Conservation (phyloP, 2,329 filamentous ascomycete species). For the Aspergillus eucalypticola region DNA sequence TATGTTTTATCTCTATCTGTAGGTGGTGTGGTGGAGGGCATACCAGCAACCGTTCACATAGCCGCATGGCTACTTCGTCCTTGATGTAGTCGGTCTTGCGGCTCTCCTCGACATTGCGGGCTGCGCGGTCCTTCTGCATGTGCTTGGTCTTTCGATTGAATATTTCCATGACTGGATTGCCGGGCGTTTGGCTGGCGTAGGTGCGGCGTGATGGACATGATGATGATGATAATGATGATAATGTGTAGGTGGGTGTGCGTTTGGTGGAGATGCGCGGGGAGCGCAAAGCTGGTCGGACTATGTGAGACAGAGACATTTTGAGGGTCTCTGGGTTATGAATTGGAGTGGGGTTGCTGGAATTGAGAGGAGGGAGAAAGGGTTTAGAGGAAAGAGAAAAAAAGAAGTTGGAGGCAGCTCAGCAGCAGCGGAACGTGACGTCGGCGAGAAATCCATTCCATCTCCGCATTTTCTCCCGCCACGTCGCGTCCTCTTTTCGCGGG, state of each 20-base stretch:
- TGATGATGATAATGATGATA: not conserved
- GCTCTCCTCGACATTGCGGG: constrained; percentile 67
- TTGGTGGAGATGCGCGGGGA: constrained; percentile 20
- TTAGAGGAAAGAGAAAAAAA: not conserved
- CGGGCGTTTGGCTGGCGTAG: constrained; percentile 78
- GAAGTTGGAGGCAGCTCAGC: not conserved
- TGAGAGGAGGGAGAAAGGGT: not conserved
- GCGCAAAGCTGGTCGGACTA: constrained; percentile 17
- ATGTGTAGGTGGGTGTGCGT: constrained; percentile 1
- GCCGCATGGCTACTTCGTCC: constrained; percentile 81
- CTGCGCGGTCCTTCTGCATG: constrained; percentile 86
- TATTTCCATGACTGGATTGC: constrained; percentile 78
- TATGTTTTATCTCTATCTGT: constrained; percentile 9
- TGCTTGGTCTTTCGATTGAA: constrained; percentile 89
- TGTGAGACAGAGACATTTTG: constrained; percentile 28
- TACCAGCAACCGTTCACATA: constrained; percentile 84
- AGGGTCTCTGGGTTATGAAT: not conserved
- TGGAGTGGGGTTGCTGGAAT: not conserved
- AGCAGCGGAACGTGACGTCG: constrained; percentile 5
- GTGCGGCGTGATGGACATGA: constrained; percentile 38
- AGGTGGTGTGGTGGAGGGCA: constrained; percentile 10
- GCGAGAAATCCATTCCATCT: constrained; percentile 1
- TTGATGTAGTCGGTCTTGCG: constrained; percentile 87
- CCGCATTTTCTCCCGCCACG: constrained; percentile 3
- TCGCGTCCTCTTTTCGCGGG: not conserved